Evolutionary conservation across 1,139 yeast species (phyloP), one percentile per base, ranked within the genome.

Genomic region (Suhomyces yuchorum): DNA sequence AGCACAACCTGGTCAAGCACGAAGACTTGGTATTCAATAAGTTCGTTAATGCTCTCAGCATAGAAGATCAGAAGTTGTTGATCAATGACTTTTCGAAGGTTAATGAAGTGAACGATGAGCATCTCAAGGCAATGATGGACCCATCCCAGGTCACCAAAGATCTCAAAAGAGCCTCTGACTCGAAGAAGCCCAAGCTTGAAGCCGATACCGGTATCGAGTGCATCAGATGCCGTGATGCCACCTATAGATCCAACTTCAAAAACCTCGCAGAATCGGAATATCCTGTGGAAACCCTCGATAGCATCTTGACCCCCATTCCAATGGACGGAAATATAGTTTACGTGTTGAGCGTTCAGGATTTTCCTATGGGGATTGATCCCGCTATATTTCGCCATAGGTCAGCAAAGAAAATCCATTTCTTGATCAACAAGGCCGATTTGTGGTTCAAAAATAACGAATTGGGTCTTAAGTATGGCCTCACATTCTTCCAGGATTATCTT

Each of bases 331-430:
- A 24, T 30, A 58, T 87, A 2, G 76, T 85, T 1, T 84, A 85
- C 58, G 80, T 87, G 1, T 71, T 84, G 12, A 83, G 84, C 42
- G 83, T 85, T 0, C 65, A 75, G 23, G 96, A 88, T 55, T 87
- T 87, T 59, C 96, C 96, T 1, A 67, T 84, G 45, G 77, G 82
- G 7, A 64, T 81, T 15, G 75, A 73, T 50, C 66, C 60, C n/a
- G 60, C 60, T 6, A 67, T 81, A 19, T 66, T 73, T 35, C 60
- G 70, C 47, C 62, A 63, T 46, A 59, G 76, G 33, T 52, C 66
- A 7, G 66, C 76, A 1, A 52, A 65, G 18, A 65, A 73, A 8
- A 66, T 82, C 9, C 62, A 73, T 26, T 82, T 81, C 53, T 76
- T 84, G 3, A 66, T 87, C 45, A 85, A 82, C 44, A 84, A 85